Evolutionary conservation across 2,329 filamentous ascomycete genomes (phyloP).

Genomic region (Neonectria sp.): DNA sequence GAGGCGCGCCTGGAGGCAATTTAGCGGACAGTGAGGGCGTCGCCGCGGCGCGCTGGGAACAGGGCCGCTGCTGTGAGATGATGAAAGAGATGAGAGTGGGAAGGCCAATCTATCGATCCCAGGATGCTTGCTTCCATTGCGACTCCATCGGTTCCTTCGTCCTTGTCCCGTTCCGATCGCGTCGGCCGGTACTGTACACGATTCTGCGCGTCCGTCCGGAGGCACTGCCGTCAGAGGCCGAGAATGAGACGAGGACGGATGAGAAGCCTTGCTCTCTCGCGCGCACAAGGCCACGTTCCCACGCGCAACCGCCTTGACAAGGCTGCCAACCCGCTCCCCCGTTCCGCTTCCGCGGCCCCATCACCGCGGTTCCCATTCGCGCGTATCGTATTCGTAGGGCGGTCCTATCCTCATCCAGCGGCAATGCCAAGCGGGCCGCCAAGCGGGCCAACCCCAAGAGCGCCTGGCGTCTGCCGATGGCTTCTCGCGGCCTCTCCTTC

Average conservation of each 20-base stretch:
- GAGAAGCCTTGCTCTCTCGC: constrained; percentile 2
- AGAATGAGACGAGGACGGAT: not conserved
- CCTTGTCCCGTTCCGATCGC: not conserved
- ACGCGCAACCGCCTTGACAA: constrained; percentile 17
- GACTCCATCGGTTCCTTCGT: constrained; percentile 11
- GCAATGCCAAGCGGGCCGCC: constrained; percentile 23
- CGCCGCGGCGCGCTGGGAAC: constrained; percentile 20
- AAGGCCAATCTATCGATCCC: constrained; percentile 31
- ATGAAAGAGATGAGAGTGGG: constrained; percentile 34
- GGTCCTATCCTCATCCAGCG: constrained; percentile 16
- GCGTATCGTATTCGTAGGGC: constrained; percentile 3
- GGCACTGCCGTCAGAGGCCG: not conserved
- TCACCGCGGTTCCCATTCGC: constrained; percentile 24
- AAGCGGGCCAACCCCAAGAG: constrained; percentile 16
- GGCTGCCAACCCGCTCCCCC: constrained; percentile 15
- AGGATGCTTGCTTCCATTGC: constrained; percentile 15
- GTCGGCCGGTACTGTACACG: not conserved
- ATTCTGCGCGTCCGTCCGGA: not conserved
- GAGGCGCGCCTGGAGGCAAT: constrained; percentile 18
- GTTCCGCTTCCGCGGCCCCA: constrained; percentile 15
- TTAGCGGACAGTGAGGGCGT: constrained; percentile 22
- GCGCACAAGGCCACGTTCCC: constrained; percentile 8
- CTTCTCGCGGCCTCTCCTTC: not conserved
- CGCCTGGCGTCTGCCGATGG: constrained; percentile 13
- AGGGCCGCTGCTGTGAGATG: constrained; percentile 28